Base-by-base conservation (phyloP, 140 eudicot species). In the Anethum foeniculum region DNA sequence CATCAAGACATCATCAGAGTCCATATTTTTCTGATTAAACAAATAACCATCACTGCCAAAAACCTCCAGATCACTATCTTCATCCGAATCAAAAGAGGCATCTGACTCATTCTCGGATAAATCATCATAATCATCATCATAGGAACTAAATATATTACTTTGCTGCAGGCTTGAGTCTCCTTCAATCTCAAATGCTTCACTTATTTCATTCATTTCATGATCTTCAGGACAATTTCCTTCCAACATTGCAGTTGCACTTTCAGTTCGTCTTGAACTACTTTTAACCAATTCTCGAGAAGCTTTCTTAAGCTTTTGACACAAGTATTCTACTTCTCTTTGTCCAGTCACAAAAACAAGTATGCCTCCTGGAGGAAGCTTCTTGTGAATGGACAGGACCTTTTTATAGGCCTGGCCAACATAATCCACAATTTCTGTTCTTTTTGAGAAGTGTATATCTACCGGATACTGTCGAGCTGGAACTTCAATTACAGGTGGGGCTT, bases 391-490 rank as follows among this genome's bases (percentile, higher is more conserved):
- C 81, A 95, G 48, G 77, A 95, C 91, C 81, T 89, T 95, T 77
- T 88, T 93, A 80, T 86, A 93, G n/a, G 99, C 98, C 88, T 93
- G 96, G 72, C 99, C 99, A 84, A 95, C 76, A 86, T 95, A 95
- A 87, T 95, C 98, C 32, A 88, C 90, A 8, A 87, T 76, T 73
- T 91, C 98, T 49, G 98, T 95, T 85, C 89, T 89, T 81, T 95
- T 93, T 43, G 98, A 88, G 83, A 88, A 95, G 89, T 95, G 98
- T 67, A 71, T 68, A n/a, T 91, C 90, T 25, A 95, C 99, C 12
- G 93, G 91, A 84, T 85, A 95, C 78, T 93, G 99, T 67, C 98
- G 89, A 28, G 92, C 89, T 49, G 93, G 93, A 75, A 95, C 97
- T 82, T 92, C 86, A 30, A 92, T 91, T 16, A 93, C 90, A 67